Percentiles rank a stretch among this genome's conserved stretches.
Evolutionary conservation across 371 early-diverging fungal species (phyloP).

Genomic region (Actinomortierella wolfii): DNA sequence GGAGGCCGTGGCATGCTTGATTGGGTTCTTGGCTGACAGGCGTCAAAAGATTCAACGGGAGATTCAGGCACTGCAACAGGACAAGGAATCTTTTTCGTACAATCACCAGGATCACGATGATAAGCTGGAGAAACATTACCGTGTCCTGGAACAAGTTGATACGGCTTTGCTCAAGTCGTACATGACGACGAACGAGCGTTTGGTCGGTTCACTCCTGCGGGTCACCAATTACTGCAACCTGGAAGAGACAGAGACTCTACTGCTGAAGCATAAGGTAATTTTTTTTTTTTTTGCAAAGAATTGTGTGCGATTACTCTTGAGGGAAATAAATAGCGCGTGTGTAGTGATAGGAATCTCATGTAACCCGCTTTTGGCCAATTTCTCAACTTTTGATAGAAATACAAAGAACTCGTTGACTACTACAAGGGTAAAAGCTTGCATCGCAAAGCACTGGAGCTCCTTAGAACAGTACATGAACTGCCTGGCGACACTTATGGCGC

Average conservation of each 20-base stretch:
- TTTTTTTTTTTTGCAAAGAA: background rate
- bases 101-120: constrained; percentile 45
- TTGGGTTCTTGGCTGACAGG: constrained; percentile 74
- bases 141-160: constrained; percentile 81
- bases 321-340: background rate
- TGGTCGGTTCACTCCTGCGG: constrained; percentile 88
- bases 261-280: constrained; percentile 70
- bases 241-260: constrained; percentile 76
- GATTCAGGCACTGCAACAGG: constrained; percentile 18
- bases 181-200: constrained; percentile 73
- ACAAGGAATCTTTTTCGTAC: constrained; percentile 25
- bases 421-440: constrained; percentile 90
- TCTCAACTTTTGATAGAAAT: constrained; percentile 57
- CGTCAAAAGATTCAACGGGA: constrained; percentile 57
- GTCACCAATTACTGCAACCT: constrained; percentile 89
- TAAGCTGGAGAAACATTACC: constrained; percentile 47
- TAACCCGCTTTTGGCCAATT: background rate
- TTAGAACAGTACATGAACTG: constrained; percentile 45
- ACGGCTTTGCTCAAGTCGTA: constrained; percentile 89
- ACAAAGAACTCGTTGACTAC: constrained; percentile 86
- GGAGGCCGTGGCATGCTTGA: constrained; percentile 67
- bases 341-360: background rate
- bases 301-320: background rate
- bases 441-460: constrained; percentile 82
- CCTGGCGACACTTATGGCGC: constrained; percentile 64